Evolutionary conservation across 352 stramenopile genomes (phyloP), one percentile per base, ranked within the genome.

Genomic region (Plasmopara halstedii): DNA sequence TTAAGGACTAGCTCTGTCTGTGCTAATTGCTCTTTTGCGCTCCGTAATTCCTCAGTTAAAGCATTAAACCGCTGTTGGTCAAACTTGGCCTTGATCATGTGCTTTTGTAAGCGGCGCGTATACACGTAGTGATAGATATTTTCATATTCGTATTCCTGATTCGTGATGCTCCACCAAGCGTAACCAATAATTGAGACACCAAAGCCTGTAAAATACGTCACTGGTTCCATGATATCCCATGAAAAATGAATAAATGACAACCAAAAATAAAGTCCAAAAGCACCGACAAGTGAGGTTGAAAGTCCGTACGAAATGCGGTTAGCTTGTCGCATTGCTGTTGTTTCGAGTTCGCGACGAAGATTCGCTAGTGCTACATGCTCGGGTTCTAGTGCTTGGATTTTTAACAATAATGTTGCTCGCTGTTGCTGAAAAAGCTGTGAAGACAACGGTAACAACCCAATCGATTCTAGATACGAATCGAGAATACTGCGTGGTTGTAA

Each of bases 221-320:
- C 80, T 0, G 83, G 83, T 52, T 94, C 83, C 83, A 94, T 94
- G 46, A 92, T 94, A 51, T 92, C 80, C 83, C 80, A 94, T 38
- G 80, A 91, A 44, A 91, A 89, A 56, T 94, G 73, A 51, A 92
- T 85, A 54, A 92, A 92, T 42, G 78, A 83, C 23, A 94, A 66
- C 74, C 76, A 94, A 22, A 88, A 89, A 67, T 94, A 94, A 15
- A 91, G 63, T 1, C 75, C 74, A 26, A 89, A 88, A n/a, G 67
- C 73, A 38, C 77, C 78, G 1, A 88, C 73, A 8, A 94, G 70
- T 31, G 67, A 64, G 22, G 64, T 72, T 8, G 75, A 85, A 23
- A 87, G 51, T 21, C 64, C 58, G 37, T 76, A 76, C 3, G 77
- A 40, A 40, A 86, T 67, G 2, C 55, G 48, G 41, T 80, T 83